Evolutionary conservation across 2,329 filamentous ascomycete genomes (phyloP), one percentile per base, ranked within the genome.

Genomic region (Hypoxylon sp.): DNA sequence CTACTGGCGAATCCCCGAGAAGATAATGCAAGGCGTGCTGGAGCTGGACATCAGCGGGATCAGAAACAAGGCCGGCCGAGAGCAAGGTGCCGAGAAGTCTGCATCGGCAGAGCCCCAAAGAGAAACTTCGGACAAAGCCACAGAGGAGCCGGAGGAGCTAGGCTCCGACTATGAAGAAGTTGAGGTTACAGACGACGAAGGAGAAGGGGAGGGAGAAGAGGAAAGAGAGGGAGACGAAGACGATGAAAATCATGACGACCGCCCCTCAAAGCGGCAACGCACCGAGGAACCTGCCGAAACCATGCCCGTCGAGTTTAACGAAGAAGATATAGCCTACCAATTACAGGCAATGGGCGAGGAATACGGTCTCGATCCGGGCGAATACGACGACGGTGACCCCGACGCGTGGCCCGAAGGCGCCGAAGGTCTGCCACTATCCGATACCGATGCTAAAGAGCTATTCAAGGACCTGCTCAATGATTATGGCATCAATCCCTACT

Each of bases 271-370:
- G 65, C 80, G 82, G 43, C 84, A 81, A 64, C 80, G 78, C 62
- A 81, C 79, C 13, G 79, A 80, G 51, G 79, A 82, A 8, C 71
- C 67, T 13, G 61, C 69, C 8, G 78, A 70, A 11, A 79, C 84
- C 1, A 79, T 76, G 0, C 83, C 86, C 0, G 79, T 95, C 6
- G 94, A 97, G 72, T 97, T 97, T 72, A 92, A 91, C 58, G 95
- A 98, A 76, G 94, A 94, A 55, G 95, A 99, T 73, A 96, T 99
- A 71, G 94, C 92, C 34, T 94, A 90, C 74, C 95, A 99, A 74
- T 83, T 99, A 11, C 91, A 92, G 55, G 89, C 91, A 24, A 97
- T 97, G 92, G 93, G 91, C 56, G 86, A 91, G 69, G 89, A 92
- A n/a, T 93, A 94, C 70, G 92, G 88, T 0, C 82, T 94, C 28